A percentile compares a stretch with the other conserved stretches of the same genome.
These are phyloP conservation scores for Psilocybe tampanensis DNA, from an alignment of 768 basidiomycete genomes.

Conservation along the genomic window DNA sequence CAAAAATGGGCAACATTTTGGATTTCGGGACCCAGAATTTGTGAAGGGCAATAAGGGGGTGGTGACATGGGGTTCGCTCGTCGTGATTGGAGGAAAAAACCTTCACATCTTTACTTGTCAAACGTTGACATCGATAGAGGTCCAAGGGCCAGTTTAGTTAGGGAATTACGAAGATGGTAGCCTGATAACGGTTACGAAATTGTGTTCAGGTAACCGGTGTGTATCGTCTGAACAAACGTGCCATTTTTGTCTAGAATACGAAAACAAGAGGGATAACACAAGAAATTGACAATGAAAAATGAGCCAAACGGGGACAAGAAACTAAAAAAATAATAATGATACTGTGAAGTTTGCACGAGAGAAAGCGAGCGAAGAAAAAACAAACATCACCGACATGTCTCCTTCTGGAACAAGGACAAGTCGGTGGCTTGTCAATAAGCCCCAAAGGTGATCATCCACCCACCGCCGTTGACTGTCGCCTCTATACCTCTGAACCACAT, in stretches of 20 bases:
- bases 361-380: background rate
- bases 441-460: slow-evolving; percentile 40
- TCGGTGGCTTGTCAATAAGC: slow-evolving; percentile 15
- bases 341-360: background rate
- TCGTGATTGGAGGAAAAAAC: no score
- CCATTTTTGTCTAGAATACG: no score
- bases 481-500: slow-evolving; percentile 56
- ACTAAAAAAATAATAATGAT: background rate
- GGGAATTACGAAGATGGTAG: no score
- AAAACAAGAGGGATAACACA: background rate
- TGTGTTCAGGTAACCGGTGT: no score
- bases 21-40: no score
- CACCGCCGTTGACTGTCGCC: slow-evolving; percentile 48
- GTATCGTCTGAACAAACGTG: background rate
- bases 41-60: no score
- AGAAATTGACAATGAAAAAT: background rate
- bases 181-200: no score
- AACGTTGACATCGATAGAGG: no score
- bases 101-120: no score
- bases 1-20: no score
- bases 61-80: no score
- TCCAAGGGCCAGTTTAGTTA: no score
- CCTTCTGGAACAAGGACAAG: background rate
- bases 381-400: background rate
- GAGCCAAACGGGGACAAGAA: background rate